Conservation (phyloP, 192 early-diverging fungal genomes). For the Backusella tarrabulga region DNA sequence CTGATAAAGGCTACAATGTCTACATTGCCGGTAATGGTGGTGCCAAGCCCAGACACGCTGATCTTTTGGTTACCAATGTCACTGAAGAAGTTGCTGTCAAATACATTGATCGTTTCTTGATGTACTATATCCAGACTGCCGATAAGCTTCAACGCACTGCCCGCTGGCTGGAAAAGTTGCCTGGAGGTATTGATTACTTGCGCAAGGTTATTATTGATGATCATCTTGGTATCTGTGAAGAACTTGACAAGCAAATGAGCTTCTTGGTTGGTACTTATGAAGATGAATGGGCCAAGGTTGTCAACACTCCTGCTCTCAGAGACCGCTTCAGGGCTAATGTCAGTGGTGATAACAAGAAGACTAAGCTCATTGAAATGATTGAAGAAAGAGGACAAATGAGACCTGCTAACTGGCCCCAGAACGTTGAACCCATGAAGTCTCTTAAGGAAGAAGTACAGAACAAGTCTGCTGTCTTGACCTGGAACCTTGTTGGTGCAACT, state of each 20-base stretch:
- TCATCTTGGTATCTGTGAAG: conserved; percentile 58
- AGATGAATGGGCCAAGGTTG: conserved; percentile 66
- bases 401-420: conserved; percentile 62
- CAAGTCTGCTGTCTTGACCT: conserved; percentile 19
- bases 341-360: conserved; percentile 49
- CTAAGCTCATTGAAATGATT: conserved; percentile 53
- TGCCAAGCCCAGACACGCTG: conserved; percentile 63
- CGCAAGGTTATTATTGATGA: conserved; percentile 62
- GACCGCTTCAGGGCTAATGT: conserved; percentile 60
- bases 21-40: conserved; percentile 73
- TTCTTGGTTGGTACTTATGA: conserved; percentile 55
- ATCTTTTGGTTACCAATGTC: conserved; percentile 52
- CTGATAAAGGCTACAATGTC: conserved; percentile 69
- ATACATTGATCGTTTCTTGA: conserved; percentile 65
- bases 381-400: conserved; percentile 61
- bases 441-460: conserved; percentile 18
- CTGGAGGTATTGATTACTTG: conserved; percentile 66
- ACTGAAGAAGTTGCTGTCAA: conserved; percentile 50
- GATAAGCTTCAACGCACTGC: conserved; percentile 63
- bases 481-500: conserved; percentile 37
- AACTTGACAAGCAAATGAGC: conserved; percentile 68
- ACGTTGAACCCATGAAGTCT: conserved; percentile 22
- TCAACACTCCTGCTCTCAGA: conserved; percentile 54
- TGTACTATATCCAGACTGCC: conserved; percentile 70
- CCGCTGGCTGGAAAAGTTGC: conserved; percentile 66